Evolutionary conservation across 257 asterid genomes (phyloP), one percentile per base, ranked within the genome.

Genomic region (Capsicum baccatum): DNA sequence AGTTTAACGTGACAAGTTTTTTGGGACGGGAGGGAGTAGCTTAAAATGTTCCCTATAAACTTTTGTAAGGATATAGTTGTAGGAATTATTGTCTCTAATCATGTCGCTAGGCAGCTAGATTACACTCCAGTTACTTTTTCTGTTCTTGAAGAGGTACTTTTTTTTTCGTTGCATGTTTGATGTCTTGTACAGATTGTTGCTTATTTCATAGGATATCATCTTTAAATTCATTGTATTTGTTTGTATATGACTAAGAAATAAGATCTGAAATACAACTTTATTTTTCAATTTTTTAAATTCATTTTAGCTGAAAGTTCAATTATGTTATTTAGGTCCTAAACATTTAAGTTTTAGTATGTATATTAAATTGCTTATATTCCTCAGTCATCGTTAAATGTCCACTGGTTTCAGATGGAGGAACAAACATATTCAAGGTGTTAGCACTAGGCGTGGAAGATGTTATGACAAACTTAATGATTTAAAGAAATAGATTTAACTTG

Each of bases 391-490:
- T 76, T 74, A 74, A 78, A 26, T 26, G 6, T 54, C 60, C 64
- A 4, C 47, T 6, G 71, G 55, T 60, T 82, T 83, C 76, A 92
- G 97, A 93, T 93, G 84, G 92, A 14, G 97, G 95, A 76, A 90
- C 95, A 6, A 94, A 92, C 66, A 76, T 92, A 81, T 93, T 93
- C 89, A 93, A 93, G 90, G 95, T 93, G 85, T 88, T 93, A 79
- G 94, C 95, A 79, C 92, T 92, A 26, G 95, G 97, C 6, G 97
- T 94, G 63, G 88, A 86, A 84, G 94, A 92, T 47, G 94, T 92
- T 59, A 66, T 93, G 92, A 95, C 91, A 88, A 26, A 83, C 48
- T 56, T 35, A 37, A 67, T 79, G 47, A 52, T 60, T 9, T 44
- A 76, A 5, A 44, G 71, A 44, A n/a, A 37, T 10, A 15, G 9